Evolutionary conservation across 768 basidiomycete genomes (phyloP), one percentile per base, ranked within the genome.

Genomic region (Suillus decipiens): DNA sequence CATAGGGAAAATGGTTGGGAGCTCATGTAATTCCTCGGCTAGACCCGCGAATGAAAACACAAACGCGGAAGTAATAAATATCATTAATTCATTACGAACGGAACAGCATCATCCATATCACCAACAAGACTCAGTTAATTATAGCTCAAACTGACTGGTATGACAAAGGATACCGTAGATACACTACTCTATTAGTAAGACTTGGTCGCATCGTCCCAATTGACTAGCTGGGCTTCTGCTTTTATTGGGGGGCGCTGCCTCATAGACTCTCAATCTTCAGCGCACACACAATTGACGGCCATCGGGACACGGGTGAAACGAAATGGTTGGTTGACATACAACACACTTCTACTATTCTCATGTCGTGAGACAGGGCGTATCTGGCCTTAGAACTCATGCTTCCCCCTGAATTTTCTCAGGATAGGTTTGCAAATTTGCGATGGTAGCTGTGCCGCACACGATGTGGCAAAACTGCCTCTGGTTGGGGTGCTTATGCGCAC

Each of bases 401-500:
- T n/a, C 11, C 10, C 17, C 51, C 9, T n/a, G 11, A 19, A n/a
- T 34, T n/a, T 34, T 53, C 19, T n/a, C 31, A 53, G n/a, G 24
- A 56, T 28, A 14, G 1, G 24, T 5, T 39, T 39, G 31, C 37
- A 15, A 11, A 39, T 7, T 34, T 34, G 51, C 11, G 33, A 12
- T 53, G 33, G 33, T 12, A 34, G 19, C 12, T n/a, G 33, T 33
- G 51, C 51, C 19, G 33, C 31, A 33, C 51, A 34, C 6, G 10
- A 53, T 34, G 33, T 53, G 31, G 33, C 19, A n/a, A n/a, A 33
- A 34, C 19, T 53, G 31, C 51, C 51, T 53, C 51, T 34, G 33
- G 51, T 33, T 53, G 51, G 33, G 31, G 51, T 33, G 51, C 51
- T 53, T 31, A 6, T 60, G 31, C 53, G 36, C 24, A 50, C 33